phyloP scores from a whole-genome alignment of 148 eudicot genomes.

The Suaeda aralocaspica region DNA sequence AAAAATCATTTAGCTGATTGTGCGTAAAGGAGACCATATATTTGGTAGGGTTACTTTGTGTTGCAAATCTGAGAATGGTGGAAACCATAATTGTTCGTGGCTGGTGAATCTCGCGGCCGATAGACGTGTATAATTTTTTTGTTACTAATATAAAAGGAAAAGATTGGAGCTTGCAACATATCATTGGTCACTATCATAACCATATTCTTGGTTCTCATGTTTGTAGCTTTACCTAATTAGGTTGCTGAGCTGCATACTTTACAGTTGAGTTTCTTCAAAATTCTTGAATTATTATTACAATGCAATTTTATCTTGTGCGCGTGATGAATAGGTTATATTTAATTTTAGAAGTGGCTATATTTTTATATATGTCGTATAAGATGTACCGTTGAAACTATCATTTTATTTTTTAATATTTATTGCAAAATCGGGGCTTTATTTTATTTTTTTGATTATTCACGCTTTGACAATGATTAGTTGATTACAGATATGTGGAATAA shows the following conservation, averaged over 20 bases:
- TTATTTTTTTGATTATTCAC: too few species aligned
- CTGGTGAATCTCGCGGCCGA: constrained; percentile 21
- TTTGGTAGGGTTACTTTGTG: constrained; percentile 15
- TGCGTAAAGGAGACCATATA: neutral
- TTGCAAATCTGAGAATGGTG: constrained; percentile 4
- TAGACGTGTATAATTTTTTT: constrained; percentile 15
- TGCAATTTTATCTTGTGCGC: too few species aligned
- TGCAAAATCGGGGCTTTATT: too few species aligned
- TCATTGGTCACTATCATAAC: neutral
- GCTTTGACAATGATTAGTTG: too few species aligned
- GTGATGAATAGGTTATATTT: too few species aligned
- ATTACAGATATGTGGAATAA: too few species aligned
- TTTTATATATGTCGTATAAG: too few species aligned
- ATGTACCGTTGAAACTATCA: too few species aligned
- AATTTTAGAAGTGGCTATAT: too few species aligned
- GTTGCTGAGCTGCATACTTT: neutral
- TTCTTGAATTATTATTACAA: too few species aligned
- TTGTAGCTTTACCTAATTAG: neutral
- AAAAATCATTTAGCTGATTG: constrained; percentile 10
- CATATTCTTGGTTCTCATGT: constrained; percentile 6
- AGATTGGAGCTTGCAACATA: constrained; percentile 8
- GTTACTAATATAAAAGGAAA: constrained; percentile 17
- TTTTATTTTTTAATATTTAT: too few species aligned
- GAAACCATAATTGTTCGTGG: constrained; percentile 15
- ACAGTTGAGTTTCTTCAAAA: neutral